Evolutionary conservation across 169 alveolate genomes (phyloP).

Genomic region (Babesia ovis): DNA sequence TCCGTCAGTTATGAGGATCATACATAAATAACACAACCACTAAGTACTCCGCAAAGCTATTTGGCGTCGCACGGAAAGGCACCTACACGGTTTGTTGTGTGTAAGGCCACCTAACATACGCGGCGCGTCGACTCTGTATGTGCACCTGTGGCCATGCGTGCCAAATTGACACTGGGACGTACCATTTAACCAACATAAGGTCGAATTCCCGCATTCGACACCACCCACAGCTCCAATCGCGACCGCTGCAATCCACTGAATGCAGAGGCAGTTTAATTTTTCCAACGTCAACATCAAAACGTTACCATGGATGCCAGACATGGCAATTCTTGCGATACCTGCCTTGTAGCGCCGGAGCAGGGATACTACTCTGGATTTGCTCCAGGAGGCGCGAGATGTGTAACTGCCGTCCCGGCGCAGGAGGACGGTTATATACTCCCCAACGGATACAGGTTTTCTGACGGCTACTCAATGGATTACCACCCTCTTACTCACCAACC

Average conservation of each 20-base stretch:
- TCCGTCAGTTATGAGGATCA: too few relatives aligned
- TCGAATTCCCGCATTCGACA: background rate
- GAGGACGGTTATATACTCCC: slow-evolving; percentile 56
- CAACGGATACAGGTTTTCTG: slow-evolving; percentile 59
- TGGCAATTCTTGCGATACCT: slow-evolving; percentile 21
- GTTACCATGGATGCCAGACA: slow-evolving; percentile 13
- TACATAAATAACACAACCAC: too few relatives aligned
- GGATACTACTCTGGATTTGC: slow-evolving; percentile 12
- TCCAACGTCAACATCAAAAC: background rate
- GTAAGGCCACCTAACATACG: background rate
- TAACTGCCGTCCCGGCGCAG: slow-evolving; percentile 50
- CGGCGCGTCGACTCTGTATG: background rate
- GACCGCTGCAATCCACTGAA: background rate
- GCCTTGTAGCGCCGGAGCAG: slow-evolving; percentile 59
- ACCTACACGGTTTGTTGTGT: background rate
- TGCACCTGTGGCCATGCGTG: slow-evolving; percentile 33
- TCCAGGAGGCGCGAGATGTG: slow-evolving; percentile 16
- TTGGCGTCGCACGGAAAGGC: background rate
- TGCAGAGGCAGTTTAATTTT: background rate
- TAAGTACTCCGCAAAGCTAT: too few relatives aligned
- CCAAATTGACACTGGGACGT: slow-evolving; percentile 5
- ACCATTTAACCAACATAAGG: background rate
- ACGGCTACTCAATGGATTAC: slow-evolving; percentile 60
- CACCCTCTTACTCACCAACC: background rate
- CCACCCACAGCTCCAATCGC: background rate